Conservation (phyloP, 805 yeast species). For the Candida maesae region DNA sequence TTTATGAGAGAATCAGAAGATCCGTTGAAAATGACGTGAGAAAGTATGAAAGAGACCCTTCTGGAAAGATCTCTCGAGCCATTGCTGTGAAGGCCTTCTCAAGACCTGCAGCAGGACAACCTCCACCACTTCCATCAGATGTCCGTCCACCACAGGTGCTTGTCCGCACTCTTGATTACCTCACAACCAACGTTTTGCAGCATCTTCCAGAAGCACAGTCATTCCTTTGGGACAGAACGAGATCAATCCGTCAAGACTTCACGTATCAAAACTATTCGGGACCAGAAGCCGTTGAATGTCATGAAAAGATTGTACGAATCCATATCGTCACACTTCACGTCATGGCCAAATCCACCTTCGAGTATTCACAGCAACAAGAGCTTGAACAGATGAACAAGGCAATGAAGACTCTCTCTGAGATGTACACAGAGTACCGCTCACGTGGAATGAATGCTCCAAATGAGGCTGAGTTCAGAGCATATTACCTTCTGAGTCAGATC, state of each 20-base stretch:
- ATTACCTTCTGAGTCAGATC: constrained; percentile 72
- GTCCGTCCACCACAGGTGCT: constrained; percentile 89
- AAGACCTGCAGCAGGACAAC: constrained; percentile 97
- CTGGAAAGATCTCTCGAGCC: constrained; percentile 51
- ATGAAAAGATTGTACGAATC: constrained; percentile 85
- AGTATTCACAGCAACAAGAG: constrained; percentile 92
- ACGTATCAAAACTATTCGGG: constrained; percentile 93
- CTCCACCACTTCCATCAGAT: constrained; percentile 96
- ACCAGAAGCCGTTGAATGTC: constrained; percentile 89
- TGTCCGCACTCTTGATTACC: constrained; percentile 61
- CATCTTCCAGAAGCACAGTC: constrained; percentile 82
- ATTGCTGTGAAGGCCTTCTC: constrained; percentile 88
- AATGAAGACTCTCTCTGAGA: constrained; percentile 80
- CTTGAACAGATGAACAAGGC: constrained; percentile 92
- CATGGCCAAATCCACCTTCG: constrained; percentile 71
- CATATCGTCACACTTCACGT: constrained; percentile 79
- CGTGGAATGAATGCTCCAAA: constrained; percentile 68
- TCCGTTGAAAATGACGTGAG: constrained; percentile 84
- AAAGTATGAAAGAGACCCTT: constrained; percentile 61
- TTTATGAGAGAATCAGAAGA: constrained; percentile 85
- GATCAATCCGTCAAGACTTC: constrained; percentile 95
- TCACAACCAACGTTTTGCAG: constrained; percentile 59
- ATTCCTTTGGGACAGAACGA: constrained; percentile 94
- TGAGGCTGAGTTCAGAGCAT: constrained; percentile 92
- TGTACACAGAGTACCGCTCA: constrained; percentile 75